These are phyloP conservation scores for Fusarium domesticum DNA, from an alignment of 2,329 filamentous ascomycete genomes.

Conservation along the genomic window DNA sequence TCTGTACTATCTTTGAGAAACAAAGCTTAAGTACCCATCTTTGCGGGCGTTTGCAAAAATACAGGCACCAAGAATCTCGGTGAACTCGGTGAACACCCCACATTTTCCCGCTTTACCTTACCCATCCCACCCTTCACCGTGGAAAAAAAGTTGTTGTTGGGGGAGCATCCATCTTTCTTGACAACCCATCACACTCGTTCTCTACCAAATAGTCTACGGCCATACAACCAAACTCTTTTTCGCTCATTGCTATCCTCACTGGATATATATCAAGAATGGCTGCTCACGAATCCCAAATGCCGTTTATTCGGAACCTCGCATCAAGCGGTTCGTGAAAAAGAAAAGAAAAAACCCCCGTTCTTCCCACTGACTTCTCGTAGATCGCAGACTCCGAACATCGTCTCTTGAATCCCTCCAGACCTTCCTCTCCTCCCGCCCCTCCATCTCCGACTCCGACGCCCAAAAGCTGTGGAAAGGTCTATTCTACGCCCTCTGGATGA, in stretches of 20 bases:
- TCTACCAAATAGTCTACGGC: background rate
- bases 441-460: conserved; percentile 66
- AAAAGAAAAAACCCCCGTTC: background rate
- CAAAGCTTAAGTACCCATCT: no score
- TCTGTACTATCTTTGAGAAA: no score
- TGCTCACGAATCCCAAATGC: conserved; percentile 49
- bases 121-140: conserved; percentile 23
- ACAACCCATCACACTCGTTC: conserved; percentile 16
- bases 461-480: conserved; percentile 93
- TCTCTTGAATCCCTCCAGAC: conserved; percentile 73
- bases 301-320: conserved; percentile 79
- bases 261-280: conserved; percentile 17
- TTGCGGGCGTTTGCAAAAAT: no score
- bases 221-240: background rate
- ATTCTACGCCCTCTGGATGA: conserved; percentile 93
- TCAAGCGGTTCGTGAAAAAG: conserved; percentile 65
- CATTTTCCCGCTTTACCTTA: conserved; percentile 7
- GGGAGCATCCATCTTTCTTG: conserved; percentile 11
- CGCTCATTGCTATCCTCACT: background rate
- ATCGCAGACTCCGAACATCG: conserved; percentile 72
- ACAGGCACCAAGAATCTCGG: conserved; percentile 8
- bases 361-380: conserved; percentile 42
- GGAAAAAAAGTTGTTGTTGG: conserved; percentile 28
- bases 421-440: conserved; percentile 65
- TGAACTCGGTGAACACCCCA: conserved; percentile 22